phyloP scores from a whole-genome alignment of 192 early-diverging fungal species.

The Coemansia sp. region DNA sequence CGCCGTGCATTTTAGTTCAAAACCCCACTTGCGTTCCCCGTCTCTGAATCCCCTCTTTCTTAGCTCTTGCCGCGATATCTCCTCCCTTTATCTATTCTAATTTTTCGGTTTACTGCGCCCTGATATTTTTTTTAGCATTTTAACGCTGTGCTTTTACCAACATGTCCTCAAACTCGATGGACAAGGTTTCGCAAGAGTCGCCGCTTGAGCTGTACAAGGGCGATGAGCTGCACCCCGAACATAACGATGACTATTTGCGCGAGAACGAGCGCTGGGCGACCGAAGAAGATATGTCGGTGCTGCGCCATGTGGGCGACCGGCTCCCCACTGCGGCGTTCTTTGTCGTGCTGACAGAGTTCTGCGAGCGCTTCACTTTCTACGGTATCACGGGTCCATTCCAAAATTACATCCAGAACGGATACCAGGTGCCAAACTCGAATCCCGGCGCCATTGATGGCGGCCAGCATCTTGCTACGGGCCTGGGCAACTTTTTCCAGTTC shows the following conservation, averaged over 20 bases:
- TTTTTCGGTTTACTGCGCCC: background rate
- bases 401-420: constrained; percentile 61
- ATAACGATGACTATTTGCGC: constrained; percentile 34
- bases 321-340: constrained; percentile 60
- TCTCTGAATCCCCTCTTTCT: no score
- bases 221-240: constrained; percentile 39
- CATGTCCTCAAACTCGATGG: constrained; percentile 25
- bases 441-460: constrained; percentile 58
- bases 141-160: constrained; percentile 5
- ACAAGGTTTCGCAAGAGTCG: constrained; percentile 10
- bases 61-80: background rate
- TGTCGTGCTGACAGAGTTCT: constrained; percentile 61
- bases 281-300: constrained; percentile 55
- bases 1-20: no score
- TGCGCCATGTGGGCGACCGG: constrained; percentile 60
- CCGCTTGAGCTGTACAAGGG: constrained; percentile 1
- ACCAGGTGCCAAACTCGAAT: constrained; percentile 41
- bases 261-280: constrained; percentile 58
- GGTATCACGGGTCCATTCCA: constrained; percentile 62
- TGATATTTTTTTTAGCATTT: background rate
- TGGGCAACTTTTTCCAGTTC: constrained; percentile 65
- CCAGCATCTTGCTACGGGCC: constrained; percentile 58
- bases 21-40: no score
- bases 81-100: background rate
- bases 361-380: constrained; percentile 66